These are phyloP conservation scores for Amanita rimosa DNA, from an alignment of 768 basidiomycete species.

Conservation along the genomic window DNA sequence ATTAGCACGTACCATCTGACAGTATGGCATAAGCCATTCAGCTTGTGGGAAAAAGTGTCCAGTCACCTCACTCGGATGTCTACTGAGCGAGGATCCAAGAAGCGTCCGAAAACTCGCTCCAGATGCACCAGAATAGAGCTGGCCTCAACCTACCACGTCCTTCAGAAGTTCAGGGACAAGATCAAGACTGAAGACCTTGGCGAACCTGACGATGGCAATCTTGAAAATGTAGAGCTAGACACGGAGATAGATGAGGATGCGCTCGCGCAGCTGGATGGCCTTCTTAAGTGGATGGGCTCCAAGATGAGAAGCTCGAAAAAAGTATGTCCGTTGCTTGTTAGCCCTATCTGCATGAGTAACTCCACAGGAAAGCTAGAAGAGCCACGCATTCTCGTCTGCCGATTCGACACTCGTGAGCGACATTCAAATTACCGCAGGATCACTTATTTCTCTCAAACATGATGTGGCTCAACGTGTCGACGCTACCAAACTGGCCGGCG, in stretches of 20 bases:
- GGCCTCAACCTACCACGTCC: slow-evolving; percentile 8
- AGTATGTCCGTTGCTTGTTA: slow-evolving; percentile 6
- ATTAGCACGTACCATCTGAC: no score
- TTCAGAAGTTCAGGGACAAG: slow-evolving; percentile 10
- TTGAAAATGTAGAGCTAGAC: slow-evolving; percentile 5
- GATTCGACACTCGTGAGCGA: slow-evolving; percentile 8
- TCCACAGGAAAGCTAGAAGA: slow-evolving; percentile 1
- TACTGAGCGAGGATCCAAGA: slow-evolving; percentile 10
- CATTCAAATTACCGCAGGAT: slow-evolving; percentile 5
- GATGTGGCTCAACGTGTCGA: slow-evolving; percentile 8
- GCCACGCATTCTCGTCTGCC: not conserved
- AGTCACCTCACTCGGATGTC: no score
- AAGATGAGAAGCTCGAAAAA: slow-evolving; percentile 9
- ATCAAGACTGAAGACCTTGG: slow-evolving; percentile 8
- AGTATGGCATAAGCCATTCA: no score
- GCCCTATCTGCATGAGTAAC: slow-evolving; percentile 4
- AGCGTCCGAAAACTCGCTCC: slow-evolving; percentile 8
- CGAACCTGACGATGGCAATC: slow-evolving; percentile 6
- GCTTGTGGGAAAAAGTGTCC: no score
- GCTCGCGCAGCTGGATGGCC: slow-evolving; percentile 9
- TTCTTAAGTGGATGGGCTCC: slow-evolving; percentile 10
- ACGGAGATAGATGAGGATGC: slow-evolving; percentile 9
- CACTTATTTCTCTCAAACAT: slow-evolving; percentile 7
- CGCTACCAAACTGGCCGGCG: slow-evolving; percentile 7
- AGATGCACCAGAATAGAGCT: slow-evolving; percentile 11